Conservation (phyloP, 306 rosid species). For the Castanopsis chinensis region DNA sequence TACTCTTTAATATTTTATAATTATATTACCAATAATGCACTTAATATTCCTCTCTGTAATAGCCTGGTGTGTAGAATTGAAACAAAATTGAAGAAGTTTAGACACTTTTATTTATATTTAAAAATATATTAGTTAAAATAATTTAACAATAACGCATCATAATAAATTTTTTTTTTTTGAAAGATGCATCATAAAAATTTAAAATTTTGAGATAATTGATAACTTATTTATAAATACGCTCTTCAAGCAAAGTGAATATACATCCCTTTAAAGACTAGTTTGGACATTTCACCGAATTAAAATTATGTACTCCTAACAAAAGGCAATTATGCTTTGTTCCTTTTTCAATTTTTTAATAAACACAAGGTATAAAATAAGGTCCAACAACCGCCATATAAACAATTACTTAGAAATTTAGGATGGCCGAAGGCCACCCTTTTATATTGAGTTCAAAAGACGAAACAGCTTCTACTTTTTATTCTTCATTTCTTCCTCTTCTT, state of each 20-base stretch:
- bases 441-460: slow-evolving; percentile 6
- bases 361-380: slow-evolving; percentile 21
- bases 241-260: background rate
- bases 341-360: slow-evolving; percentile 2
- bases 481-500: slow-evolving; percentile 4
- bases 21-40: no score
- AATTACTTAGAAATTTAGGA: background rate
- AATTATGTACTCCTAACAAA: slow-evolving; percentile 4
- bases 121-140: no score
- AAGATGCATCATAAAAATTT: no score
- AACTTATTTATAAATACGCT: no score
- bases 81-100: fast-evolving
- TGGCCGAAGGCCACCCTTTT: background rate
- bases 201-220: no score
- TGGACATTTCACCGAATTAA: slow-evolving; percentile 14
- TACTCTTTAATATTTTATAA: no score
- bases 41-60: no score
- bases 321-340: slow-evolving; percentile 39
- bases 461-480: slow-evolving; percentile 1
- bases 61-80: fast-evolving
- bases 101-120: no score
- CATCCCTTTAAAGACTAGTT: background rate
- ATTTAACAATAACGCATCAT: no score
- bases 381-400: slow-evolving; percentile 20
- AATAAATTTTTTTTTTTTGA: no score